These are phyloP conservation scores for Schizosaccharomyces versatilis DNA, from an alignment of 1,139 yeast species.

Conservation along the genomic window DNA sequence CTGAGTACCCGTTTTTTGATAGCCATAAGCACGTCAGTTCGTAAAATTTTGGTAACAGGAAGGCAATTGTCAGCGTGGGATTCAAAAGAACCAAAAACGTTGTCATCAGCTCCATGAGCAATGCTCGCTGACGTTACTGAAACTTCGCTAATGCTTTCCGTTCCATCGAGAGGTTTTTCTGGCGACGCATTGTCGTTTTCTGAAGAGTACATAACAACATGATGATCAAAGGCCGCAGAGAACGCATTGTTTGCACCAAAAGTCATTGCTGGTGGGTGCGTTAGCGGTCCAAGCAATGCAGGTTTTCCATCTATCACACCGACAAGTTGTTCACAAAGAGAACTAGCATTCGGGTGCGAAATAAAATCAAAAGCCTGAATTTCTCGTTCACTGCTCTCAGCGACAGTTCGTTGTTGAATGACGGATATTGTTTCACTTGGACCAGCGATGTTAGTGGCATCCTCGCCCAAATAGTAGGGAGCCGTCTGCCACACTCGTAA, in stretches of 20 bases:
- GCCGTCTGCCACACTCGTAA: neutral
- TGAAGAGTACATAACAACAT: no score
- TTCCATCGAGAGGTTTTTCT: no score
- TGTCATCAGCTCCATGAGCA: slow-evolving; percentile 1
- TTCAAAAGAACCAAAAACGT: neutral
- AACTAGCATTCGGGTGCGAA: no score
- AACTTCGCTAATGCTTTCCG: neutral
- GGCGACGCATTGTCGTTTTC: no score
- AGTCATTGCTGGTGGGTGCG: no score
- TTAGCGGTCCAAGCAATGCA: no score
- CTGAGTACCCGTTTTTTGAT: slow-evolving; percentile 47
- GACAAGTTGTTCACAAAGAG: no score
- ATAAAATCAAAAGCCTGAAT: neutral
- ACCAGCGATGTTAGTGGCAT: no score
- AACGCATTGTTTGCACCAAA: no score
- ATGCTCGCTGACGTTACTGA: slow-evolving; percentile 3
- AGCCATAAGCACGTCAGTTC: slow-evolving; percentile 31
- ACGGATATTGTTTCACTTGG: no score
- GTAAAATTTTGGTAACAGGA: slow-evolving; percentile 20
- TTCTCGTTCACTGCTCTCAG: neutral
- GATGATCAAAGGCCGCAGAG: no score
- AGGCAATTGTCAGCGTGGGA: neutral
- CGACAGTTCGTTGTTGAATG: neutral
- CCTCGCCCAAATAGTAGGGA: neutral
- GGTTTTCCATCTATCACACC: no score